phyloP scores from a whole-genome alignment of 1,284 basidiomycete genomes.

The Ceratobasidium sp. region DNA sequence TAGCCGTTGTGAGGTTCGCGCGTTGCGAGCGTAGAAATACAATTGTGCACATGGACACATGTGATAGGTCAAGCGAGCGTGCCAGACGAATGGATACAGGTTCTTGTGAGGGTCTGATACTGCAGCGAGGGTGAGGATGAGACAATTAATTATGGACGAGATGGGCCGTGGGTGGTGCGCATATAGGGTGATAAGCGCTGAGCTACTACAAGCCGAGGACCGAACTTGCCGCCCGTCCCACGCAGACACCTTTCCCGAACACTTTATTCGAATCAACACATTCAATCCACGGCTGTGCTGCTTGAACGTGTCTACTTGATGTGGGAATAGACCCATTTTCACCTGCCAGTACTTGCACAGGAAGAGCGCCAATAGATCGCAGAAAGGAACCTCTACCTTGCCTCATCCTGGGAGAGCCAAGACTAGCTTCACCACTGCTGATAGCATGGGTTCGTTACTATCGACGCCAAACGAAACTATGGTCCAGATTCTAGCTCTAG shows the following conservation, averaged over 20 bases:
- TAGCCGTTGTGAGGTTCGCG: background rate
- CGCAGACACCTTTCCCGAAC: too few relatives aligned
- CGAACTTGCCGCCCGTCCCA: too few relatives aligned
- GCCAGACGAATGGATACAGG: background rate
- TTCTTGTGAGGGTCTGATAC: background rate
- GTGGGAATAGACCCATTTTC: background rate
- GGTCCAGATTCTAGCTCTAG: slow-evolving; percentile 1
- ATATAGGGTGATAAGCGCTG: background rate
- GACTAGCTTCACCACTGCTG: background rate
- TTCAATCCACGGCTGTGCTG: too few relatives aligned
- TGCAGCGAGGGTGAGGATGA: background rate
- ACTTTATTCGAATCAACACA: too few relatives aligned
- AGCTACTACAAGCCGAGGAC: background rate
- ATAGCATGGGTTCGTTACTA: background rate
- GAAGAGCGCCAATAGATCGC: background rate
- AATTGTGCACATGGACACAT: background rate
- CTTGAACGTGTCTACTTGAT: background rate
- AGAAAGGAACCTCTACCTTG: background rate
- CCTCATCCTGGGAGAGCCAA: background rate
- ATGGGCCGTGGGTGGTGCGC: background rate
- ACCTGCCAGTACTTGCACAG: background rate
- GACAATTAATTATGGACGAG: slow-evolving; percentile 1
- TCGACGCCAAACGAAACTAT: slow-evolving; percentile 3
- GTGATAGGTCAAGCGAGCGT: slow-evolving; percentile 1
- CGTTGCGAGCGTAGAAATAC: background rate